Conservation (phyloP, 306 rosid species). For the Lotus japonicus region DNA sequence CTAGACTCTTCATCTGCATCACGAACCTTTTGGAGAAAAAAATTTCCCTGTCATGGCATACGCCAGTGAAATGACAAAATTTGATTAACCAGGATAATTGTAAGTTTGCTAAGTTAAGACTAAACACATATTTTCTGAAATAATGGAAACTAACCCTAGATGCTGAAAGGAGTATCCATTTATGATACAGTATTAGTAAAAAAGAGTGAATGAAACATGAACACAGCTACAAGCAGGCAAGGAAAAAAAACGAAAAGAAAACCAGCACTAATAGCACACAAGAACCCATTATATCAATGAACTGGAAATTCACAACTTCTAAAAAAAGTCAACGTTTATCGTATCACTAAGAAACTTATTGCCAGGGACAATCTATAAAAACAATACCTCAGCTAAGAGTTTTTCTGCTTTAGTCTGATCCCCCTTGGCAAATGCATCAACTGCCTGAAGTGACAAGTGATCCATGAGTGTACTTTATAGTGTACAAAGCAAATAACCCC, state of each 20-base stretch:
- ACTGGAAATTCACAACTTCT: neutral
- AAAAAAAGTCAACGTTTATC: neutral
- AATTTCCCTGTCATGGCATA: slow-evolving; percentile 50
- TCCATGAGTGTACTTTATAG: too few species aligned
- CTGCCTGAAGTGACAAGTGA: slow-evolving; percentile 50
- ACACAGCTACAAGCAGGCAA: neutral
- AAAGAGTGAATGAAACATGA: neutral
- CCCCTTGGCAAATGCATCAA: slow-evolving; percentile 58
- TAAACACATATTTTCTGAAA: neutral
- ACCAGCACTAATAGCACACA: neutral
- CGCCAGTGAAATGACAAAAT: neutral
- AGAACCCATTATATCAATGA: neutral
- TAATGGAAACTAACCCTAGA: neutral
- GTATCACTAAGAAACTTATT: slow-evolving; percentile 5
- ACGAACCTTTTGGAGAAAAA: slow-evolving; percentile 42
- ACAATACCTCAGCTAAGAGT: slow-evolving; percentile 53
- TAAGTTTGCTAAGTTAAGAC: neutral
- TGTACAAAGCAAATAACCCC: too few species aligned
- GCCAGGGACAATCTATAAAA: neutral
- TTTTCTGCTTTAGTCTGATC: slow-evolving; percentile 50
- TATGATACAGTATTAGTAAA: neutral
- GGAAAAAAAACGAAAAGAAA: neutral
- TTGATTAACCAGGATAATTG: neutral
- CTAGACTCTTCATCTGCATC: slow-evolving; percentile 76
- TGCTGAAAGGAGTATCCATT: neutral